Percentiles rank a stretch among this genome's conserved stretches.
Evolutionary conservation across 257 asterid species (phyloP).

Genomic region (Verbascum thapsus): DNA sequence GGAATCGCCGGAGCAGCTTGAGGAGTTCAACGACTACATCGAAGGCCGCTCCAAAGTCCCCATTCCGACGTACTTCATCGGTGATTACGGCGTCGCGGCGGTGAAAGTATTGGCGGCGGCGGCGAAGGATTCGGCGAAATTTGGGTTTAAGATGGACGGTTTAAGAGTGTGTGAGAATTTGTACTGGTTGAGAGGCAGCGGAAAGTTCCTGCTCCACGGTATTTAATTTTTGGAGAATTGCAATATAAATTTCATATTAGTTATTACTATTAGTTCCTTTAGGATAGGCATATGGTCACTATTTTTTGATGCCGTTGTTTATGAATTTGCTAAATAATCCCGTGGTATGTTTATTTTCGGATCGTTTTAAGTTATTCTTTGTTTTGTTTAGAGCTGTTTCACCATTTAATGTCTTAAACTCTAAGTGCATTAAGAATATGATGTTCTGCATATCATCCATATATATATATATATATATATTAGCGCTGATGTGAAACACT

Average conservation of each 20-base stretch:
- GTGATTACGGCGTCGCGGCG: slow-evolving; percentile 86
- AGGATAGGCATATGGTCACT: too few species aligned
- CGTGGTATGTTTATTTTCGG: too few species aligned
- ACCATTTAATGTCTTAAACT: slow-evolving; percentile 21
- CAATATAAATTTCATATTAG: too few species aligned
- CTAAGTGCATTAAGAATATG: slow-evolving; percentile 9
- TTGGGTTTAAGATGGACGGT: slow-evolving; percentile 98
- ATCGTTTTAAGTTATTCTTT: too few species aligned
- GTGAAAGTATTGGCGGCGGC: slow-evolving; percentile 57
- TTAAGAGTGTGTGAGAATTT: slow-evolving; percentile 75
- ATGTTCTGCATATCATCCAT: slow-evolving; percentile 20
- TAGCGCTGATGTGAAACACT: slow-evolving; percentile 33
- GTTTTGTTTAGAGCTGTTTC: slow-evolving; percentile 27
- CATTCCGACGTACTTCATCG: slow-evolving; percentile 85
- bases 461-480: neutral
- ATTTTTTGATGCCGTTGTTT: too few species aligned
- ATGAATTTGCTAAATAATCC: too few species aligned
- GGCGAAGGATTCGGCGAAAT: slow-evolving; percentile 63
- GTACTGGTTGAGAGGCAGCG: slow-evolving; percentile 93
- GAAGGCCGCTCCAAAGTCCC: slow-evolving; percentile 71
- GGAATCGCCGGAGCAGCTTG: slow-evolving; percentile 64
- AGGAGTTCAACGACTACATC: slow-evolving; percentile 72
- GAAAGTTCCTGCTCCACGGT: slow-evolving; percentile 84
- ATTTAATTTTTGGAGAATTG: too few species aligned
- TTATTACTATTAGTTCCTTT: too few species aligned